phyloP scores from a whole-genome alignment of 129 eudicot genomes.

The Arctium lappa region DNA sequence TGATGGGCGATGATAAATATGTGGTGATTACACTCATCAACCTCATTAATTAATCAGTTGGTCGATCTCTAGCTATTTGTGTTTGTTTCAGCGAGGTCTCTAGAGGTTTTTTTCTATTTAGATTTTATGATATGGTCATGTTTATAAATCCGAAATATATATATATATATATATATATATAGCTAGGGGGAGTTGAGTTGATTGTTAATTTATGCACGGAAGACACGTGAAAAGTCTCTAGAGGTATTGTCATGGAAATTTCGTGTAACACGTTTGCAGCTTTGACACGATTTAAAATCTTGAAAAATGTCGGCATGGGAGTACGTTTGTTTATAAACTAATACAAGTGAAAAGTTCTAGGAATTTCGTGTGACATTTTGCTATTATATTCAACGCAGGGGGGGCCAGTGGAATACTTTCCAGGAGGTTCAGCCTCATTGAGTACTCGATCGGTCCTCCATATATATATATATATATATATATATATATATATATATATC shows the following conservation, averaged over 20 bases:
- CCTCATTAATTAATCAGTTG: background rate
- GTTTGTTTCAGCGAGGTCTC: no score
- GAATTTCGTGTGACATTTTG: background rate
- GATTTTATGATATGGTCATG: background rate
- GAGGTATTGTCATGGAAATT: background rate
- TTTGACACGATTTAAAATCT: background rate
- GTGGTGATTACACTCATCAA: background rate
- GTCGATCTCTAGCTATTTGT: no score
- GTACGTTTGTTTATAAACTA: background rate
- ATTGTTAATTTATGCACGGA: no score
- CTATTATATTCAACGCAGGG: background rate
- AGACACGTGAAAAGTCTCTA: background rate
- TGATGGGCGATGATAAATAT: background rate
- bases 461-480: no score
- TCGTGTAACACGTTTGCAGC: background rate
- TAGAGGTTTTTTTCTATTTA: no score
- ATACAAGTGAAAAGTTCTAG: no score
- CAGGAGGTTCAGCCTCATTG: background rate
- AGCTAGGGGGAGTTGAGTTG: no score
- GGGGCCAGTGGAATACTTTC: background rate
- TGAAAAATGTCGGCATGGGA: background rate
- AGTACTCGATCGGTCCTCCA: no score
- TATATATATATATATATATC: no score
- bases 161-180: no score
- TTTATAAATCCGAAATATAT: no score